Conservation (phyloP, 805 yeast species). For the Spathaspora sp. region DNA sequence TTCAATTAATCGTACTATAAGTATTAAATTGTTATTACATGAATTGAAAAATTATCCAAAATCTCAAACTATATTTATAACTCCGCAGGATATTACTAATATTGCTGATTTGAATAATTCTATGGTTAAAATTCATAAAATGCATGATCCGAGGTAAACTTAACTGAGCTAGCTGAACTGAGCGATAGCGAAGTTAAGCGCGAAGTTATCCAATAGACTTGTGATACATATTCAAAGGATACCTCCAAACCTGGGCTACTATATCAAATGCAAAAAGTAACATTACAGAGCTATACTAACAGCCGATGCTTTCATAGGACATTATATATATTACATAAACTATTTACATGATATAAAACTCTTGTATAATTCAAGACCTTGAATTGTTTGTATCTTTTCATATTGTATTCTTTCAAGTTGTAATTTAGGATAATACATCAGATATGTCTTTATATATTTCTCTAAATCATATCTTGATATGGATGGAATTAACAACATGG, state of each 20-base stretch:
- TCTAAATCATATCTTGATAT: background rate
- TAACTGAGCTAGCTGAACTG: background rate
- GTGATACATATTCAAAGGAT: background rate
- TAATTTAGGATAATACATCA: background rate
- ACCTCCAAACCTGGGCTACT: background rate
- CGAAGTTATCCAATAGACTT: background rate
- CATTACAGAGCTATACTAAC: no score
- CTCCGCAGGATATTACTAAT: slow-evolving; percentile 86
- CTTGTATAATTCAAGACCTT: background rate
- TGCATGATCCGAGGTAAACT: slow-evolving; percentile 36
- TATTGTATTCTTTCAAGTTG: background rate
- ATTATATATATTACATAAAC: background rate
- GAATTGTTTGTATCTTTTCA: background rate
- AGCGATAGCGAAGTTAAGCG: no score
- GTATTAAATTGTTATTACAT: slow-evolving; percentile 68
- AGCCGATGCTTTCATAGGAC: background rate
- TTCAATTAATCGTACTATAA: slow-evolving; percentile 78
- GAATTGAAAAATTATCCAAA: slow-evolving; percentile 61
- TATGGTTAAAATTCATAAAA: slow-evolving; percentile 61
- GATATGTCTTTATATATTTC: background rate
- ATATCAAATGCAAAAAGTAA: no score
- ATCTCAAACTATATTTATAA: slow-evolving; percentile 86
- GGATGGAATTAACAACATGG: background rate
- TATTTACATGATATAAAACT: background rate
- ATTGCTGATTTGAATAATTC: slow-evolving; percentile 54